Evolutionary conservation across 139 green algal genomes (phyloP).

Genomic region (Klebsormidium nitens): DNA sequence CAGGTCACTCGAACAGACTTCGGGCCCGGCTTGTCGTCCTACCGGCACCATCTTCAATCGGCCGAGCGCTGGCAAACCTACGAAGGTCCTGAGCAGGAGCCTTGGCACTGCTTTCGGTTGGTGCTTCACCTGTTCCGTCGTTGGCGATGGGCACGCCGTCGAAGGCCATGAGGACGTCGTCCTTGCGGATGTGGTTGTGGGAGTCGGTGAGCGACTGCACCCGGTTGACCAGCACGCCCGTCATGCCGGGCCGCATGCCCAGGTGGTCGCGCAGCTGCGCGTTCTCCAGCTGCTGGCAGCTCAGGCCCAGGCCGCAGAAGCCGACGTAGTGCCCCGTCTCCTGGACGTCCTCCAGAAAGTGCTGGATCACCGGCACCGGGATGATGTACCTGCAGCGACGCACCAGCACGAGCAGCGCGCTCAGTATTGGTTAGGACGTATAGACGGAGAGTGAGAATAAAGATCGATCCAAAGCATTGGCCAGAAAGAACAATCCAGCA

Average conservation of each 20-base stretch:
- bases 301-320: slow-evolving; percentile 59
- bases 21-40: too few relatives aligned
- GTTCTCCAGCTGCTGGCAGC: slow-evolving; percentile 69
- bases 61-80: too few relatives aligned
- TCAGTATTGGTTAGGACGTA: too few relatives aligned
- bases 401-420: too few relatives aligned
- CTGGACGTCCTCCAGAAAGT: slow-evolving; percentile 42
- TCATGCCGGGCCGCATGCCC: slow-evolving; percentile 46
- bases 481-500: too few relatives aligned
- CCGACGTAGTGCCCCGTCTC: slow-evolving; percentile 26
- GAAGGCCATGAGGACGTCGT: slow-evolving; percentile 67
- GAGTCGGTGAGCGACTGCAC: slow-evolving; percentile 50
- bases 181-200: slow-evolving; percentile 39
- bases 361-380: slow-evolving; percentile 40
- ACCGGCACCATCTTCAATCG: too few relatives aligned
- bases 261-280: slow-evolving; percentile 52
- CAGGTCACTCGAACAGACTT: too few relatives aligned
- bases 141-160: slow-evolving; percentile 57
- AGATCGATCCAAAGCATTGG: too few relatives aligned
- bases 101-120: too few relatives aligned
- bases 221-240: slow-evolving; percentile 63
- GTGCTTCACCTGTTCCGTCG: slow-evolving; percentile 32
- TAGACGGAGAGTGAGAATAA: too few relatives aligned
- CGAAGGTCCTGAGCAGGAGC: neutral
- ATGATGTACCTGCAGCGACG: slow-evolving; percentile 52